Percentiles rank a stretch among this genome's conserved stretches.
These are phyloP conservation scores for Oryza coarctata DNA, from an alignment of 176 grass and related monocot species.

Conservation along the genomic window DNA sequence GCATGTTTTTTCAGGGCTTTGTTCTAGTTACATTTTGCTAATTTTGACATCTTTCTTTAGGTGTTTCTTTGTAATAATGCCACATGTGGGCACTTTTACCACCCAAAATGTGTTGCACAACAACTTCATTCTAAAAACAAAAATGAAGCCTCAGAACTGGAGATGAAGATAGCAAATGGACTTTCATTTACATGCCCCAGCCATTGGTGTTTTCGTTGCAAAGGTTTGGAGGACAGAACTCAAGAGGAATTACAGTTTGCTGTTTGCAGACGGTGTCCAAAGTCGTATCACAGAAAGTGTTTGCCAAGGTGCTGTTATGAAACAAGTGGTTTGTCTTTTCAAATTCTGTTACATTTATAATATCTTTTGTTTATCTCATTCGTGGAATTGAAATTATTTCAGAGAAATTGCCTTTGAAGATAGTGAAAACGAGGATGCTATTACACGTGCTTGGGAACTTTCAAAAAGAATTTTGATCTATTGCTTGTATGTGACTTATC, in stretches of 20 bases:
- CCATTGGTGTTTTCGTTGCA: slow-evolving; percentile 74
- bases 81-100: slow-evolving; percentile 95
- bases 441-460: slow-evolving; percentile 67
- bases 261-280: slow-evolving; percentile 86
- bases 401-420: slow-evolving; percentile 62
- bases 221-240: slow-evolving; percentile 69
- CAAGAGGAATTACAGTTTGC: slow-evolving; percentile 70
- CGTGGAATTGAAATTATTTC: slow-evolving; percentile 24
- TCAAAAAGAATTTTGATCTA: slow-evolving; percentile 79
- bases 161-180: slow-evolving; percentile 62
- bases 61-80: slow-evolving; percentile 94
- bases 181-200: slow-evolving; percentile 79
- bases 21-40: slow-evolving; percentile 17
- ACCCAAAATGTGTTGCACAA: slow-evolving; percentile 78
- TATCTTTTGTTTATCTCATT: slow-evolving; percentile 20
- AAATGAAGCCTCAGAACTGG: slow-evolving; percentile 48
- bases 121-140: slow-evolving; percentile 49
- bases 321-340: neutral
- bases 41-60: slow-evolving; percentile 44
- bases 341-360: neutral
- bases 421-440: slow-evolving; percentile 42
- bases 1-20: slow-evolving; percentile 11
- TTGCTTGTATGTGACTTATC: slow-evolving; percentile 55
- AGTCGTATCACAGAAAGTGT: slow-evolving; percentile 91
- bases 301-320: slow-evolving; percentile 60